These are phyloP conservation scores for Beta lomatogona DNA, from an alignment of 179 eudicot genomes.

Conservation along the genomic window DNA sequence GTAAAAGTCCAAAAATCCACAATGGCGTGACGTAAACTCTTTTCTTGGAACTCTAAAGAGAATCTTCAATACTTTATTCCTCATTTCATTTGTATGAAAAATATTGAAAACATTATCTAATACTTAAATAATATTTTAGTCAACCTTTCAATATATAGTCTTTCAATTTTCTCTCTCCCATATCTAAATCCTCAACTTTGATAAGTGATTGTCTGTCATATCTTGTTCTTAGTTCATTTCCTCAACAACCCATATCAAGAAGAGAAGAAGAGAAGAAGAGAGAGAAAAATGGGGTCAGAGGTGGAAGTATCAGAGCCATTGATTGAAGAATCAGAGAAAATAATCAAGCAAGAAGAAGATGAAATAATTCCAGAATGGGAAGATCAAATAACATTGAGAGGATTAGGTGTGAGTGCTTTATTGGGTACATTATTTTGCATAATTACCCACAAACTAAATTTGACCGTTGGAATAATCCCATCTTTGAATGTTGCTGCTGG, in stretches of 20 bases:
- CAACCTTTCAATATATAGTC: not conserved
- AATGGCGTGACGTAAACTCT: conserved; percentile 22
- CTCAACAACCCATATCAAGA: not conserved
- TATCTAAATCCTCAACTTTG: no score
- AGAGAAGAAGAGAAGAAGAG: no score
- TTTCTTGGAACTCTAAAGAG: not conserved
- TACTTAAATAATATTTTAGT: not conserved
- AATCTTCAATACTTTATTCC: not conserved
- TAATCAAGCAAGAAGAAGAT: conserved; percentile 12
- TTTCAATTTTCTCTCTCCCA: not conserved
- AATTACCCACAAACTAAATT: conserved; percentile 95
- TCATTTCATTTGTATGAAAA: not conserved
- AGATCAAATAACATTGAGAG: conserved; percentile 84
- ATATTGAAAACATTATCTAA: no score
- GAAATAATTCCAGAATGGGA: conserved; percentile 68
- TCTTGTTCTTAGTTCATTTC: not conserved
- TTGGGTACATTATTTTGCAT: conserved; percentile 80
- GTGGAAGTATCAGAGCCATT: conserved; percentile 58
- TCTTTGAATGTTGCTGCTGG: conserved; percentile 98
- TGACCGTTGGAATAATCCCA: conserved; percentile 91
- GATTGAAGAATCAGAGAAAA: conserved; percentile 33
- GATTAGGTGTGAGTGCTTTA: conserved; percentile 69
- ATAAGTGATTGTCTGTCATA: not conserved
- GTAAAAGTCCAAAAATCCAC: not conserved
- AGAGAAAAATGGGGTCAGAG: conserved; percentile 37